Base-by-base conservation (phyloP, 805 yeast species). In the Kodamaea leandrae region DNA sequence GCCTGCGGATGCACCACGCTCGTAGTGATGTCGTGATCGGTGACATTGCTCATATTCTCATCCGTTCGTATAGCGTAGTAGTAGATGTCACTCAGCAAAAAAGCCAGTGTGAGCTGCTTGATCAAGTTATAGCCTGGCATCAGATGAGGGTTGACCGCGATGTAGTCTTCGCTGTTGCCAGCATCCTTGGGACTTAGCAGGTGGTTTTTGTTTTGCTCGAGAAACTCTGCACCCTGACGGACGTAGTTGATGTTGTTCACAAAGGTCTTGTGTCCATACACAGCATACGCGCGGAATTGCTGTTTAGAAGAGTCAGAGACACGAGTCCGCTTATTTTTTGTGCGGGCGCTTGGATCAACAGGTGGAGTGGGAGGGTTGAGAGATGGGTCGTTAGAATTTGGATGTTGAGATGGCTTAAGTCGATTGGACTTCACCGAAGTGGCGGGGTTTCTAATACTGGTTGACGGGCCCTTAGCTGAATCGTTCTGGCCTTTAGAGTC, bases 171-270 rank as follows among this genome's bases (percentile, higher is more conserved):
- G n/a, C 16, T 7, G n/a, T 19, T 34, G 23, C 33, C 45, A 8
- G 36, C 14, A 10, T 43, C 26, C 15, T 37, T 35, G 7, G 46
- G 50, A 9, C 45, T 41, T 6, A 16, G 33, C 10, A 41, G 32
- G 14, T 37, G 41, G 34, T 37, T 43, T 12, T 20, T 14, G 8
- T 33, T 28, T 23, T 44, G 51, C n/a, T 39, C 37, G 37, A 57
- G 45, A 39, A 45, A 57, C 25, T 47, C 46, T 15, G 38, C 39
- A 32, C 60, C 59, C 34, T 54, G 52, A 21, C 47, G 32, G 14
- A 48, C 50, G 42, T 55, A 58, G 46, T 56, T 53, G 30, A 62
- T 49, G 41, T 56, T 54, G 37, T 46, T 56, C 17, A 58, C 50
- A 34, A 56, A 63, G 40, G 63, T 60, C 39, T 48, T 46, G 33